phyloP scores from a whole-genome alignment of 345 rosid species.

The Murraya paniculata region DNA sequence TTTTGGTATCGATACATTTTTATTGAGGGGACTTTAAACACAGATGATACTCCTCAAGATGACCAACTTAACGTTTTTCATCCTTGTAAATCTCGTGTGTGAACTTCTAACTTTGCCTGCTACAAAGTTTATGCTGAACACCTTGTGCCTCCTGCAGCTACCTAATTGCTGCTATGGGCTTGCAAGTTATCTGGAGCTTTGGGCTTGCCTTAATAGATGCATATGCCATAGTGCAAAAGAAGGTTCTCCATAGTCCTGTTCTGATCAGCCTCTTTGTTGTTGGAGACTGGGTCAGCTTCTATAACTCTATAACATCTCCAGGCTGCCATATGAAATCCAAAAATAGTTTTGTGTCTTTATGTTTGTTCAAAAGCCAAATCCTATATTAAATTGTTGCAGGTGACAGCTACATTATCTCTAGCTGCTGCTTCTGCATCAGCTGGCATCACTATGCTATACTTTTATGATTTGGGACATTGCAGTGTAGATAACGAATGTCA shows the following conservation, averaged over 20 bases:
- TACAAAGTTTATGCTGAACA: neutral
- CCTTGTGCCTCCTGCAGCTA: conserved; percentile 47
- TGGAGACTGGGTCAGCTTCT: conserved; percentile 75
- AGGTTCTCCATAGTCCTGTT: conserved; percentile 46
- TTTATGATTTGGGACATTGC: conserved; percentile 55
- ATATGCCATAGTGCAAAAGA: conserved; percentile 55
- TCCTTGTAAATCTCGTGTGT: neutral
- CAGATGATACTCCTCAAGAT: neutral
- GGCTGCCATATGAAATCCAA: neutral
- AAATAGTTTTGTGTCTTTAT: neutral
- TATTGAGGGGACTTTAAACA: neutral
- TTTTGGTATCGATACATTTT: neutral
- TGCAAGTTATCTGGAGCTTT: conserved; percentile 81
- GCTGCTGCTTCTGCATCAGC: conserved; percentile 76
- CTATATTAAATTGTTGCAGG: conserved; percentile 35
- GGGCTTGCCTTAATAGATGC: conserved; percentile 66
- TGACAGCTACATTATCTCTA: conserved; percentile 60
- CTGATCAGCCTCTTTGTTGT: conserved; percentile 77
- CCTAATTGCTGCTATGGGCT: conserved; percentile 84
- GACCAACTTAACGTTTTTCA: neutral
- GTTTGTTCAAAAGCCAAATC: conserved; percentile 1
- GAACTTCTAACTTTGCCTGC: neutral
- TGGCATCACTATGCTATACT: conserved; percentile 56
- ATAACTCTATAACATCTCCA: conserved; percentile 2
- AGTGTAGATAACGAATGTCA: conserved; percentile 46